Conservation (phyloP, 148 eudicot species). For the Hydrangea macrophylla region DNA sequence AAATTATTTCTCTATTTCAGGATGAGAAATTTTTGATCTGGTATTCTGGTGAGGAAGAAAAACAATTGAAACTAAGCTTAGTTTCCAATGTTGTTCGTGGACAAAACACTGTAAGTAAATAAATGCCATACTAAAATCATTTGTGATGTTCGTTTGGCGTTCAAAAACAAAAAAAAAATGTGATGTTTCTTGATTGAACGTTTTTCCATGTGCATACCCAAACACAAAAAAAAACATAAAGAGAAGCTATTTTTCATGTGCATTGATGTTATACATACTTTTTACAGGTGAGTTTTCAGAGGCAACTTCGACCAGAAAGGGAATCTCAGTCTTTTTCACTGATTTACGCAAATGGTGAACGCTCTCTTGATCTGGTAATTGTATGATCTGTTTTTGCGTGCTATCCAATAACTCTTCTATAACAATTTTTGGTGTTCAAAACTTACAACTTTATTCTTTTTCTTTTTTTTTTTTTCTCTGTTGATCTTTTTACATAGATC, state of each 20-base stretch:
- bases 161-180: too few species aligned
- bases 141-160: background rate
- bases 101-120: slow-evolving; percentile 31
- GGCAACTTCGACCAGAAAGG: slow-evolving; percentile 33
- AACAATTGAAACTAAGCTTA: slow-evolving; percentile 32
- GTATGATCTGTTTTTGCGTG: background rate
- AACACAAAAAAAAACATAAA: too few species aligned
- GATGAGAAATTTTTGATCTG: slow-evolving; percentile 43
- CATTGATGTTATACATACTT: background rate
- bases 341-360: slow-evolving; percentile 25
- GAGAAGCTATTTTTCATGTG: slow-evolving; percentile 9
- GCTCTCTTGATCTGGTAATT: slow-evolving; percentile 41
- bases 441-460: too few species aligned
- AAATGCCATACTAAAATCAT: slow-evolving; percentile 1
- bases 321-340: slow-evolving; percentile 38
- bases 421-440: too few species aligned
- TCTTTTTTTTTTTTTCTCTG: too few species aligned
- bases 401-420: background rate
- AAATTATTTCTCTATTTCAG: slow-evolving; percentile 17
- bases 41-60: slow-evolving; percentile 43
- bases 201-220: too few species aligned
- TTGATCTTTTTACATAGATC: too few species aligned
- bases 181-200: background rate
- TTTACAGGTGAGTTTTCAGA: slow-evolving; percentile 18
- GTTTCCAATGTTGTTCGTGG: slow-evolving; percentile 29